Evolutionary conservation across 805 yeast genomes (phyloP), one percentile per base, ranked within the genome.

Genomic region (Kuraishia molischiana): DNA sequence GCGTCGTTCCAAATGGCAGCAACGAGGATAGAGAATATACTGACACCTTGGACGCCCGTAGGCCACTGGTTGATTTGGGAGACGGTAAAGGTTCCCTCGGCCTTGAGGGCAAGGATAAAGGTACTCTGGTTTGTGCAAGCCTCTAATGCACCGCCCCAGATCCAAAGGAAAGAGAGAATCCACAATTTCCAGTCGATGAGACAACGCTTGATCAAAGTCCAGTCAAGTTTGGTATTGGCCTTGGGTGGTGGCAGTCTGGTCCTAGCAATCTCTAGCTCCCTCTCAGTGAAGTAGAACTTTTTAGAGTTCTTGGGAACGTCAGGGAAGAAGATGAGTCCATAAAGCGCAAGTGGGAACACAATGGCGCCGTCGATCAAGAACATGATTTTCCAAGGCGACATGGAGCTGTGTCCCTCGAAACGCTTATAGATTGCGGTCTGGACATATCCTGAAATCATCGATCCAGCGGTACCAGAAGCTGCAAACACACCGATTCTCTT

Each of bases 311-410:
- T 58, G 6, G 85, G 85, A 20, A 80, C 75, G 37, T 82, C 84
- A 6, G 85, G 85, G 41, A 75, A 58, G 48, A 64, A 45, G 49
- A 69, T 72, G 41, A 67, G 62, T 0, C 82, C 83, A 36, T 72
- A 41, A 10, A 78, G n/a, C 3, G 79, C 85, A 31, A 79, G 69
- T 1, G 63, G 71, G 21, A 78, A 45, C 10, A 79, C 70, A 32
- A 79, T 64, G 36, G 72, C 51, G 14, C 79, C 79, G 50, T 77
- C 82, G 39, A 79, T 62, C 33, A 79, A 66, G 46, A 76, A 79
- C 49, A 75, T 69, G 84, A 84, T 78, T 58, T 76, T 62, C 83
- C 84, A 79, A 5, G 82, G 73, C 10, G 64, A 62, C 10, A 71
- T 53, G 1, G 82, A 81, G 36, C 53, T 50, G 5, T 48, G 56